Evolutionary conservation across 495 filamentous ascomycete genomes (phyloP).

Genomic region (Podospora sp.): DNA sequence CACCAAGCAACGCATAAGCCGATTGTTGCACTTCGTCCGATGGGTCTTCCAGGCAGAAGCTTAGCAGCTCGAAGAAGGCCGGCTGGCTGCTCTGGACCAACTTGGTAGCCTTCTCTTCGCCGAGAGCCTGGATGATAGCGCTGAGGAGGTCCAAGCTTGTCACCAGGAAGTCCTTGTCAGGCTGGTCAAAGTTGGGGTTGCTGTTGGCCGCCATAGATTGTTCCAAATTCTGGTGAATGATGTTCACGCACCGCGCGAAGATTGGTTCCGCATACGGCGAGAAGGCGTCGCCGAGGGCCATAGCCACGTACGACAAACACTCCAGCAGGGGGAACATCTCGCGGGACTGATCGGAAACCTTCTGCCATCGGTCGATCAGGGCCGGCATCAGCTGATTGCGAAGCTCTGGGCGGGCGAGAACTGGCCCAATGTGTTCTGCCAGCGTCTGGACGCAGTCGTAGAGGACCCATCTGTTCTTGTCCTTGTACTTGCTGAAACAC

Average conservation of each 20-base stretch:
- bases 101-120: slow-evolving; percentile 69
- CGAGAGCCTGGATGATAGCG: slow-evolving; percentile 90
- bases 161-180: slow-evolving; percentile 96
- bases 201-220: slow-evolving; percentile 65
- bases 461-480: slow-evolving; percentile 97
- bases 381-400: slow-evolving; percentile 91
- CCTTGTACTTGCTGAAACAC: slow-evolving; percentile 95
- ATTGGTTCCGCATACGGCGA: slow-evolving; percentile 80
- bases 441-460: slow-evolving; percentile 99
- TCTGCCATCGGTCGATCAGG: slow-evolving; percentile 86
- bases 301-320: slow-evolving; percentile 91
- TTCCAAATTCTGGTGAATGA: slow-evolving; percentile 89
- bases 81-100: slow-evolving; percentile 75
- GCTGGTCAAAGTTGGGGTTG: slow-evolving; percentile 70
- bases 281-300: slow-evolving; percentile 81
- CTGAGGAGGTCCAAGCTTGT: slow-evolving; percentile 95
- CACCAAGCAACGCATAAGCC: slow-evolving; percentile 91
- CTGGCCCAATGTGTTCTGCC: slow-evolving; percentile 84
- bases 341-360: slow-evolving; percentile 82
- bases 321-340: slow-evolving; percentile 95
- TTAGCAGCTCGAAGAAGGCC: slow-evolving; percentile 85
- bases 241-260: slow-evolving; percentile 81
- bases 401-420: slow-evolving; percentile 74
- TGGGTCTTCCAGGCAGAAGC: slow-evolving; percentile 89
- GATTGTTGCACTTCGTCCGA: slow-evolving; percentile 95